Base-by-base conservation (phyloP, 2,329 filamentous ascomycete species). In the Zasmidium angulare region DNA sequence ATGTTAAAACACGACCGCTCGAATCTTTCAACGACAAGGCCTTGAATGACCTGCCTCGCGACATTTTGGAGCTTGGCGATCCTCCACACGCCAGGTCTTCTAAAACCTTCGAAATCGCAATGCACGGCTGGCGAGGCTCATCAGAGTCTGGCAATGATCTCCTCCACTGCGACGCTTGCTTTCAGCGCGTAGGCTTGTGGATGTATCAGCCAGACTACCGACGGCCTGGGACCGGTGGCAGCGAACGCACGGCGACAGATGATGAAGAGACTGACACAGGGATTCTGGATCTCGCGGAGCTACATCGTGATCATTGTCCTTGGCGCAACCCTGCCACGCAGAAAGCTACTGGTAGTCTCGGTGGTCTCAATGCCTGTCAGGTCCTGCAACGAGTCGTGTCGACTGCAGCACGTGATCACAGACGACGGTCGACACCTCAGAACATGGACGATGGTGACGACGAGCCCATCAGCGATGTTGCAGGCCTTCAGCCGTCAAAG, bases 131-230 rank as follows among this genome's bases (percentile, higher is more conserved):
- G 79, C 71, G 72, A n/a, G 79, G 77, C 76, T 81, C 71, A 76
- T 86, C 68, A 74, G 87, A 71, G 56, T 77, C 85, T 1, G 84
- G 89, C 21, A 86, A 88, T 46, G 89, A 91, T 61, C 84, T 93
- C 17, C 87, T 90, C 4, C 87, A 86, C 3, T 99, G 95, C 74
- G 84, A 88, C 59, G 90, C 91, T 20, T 99, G 95, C 72, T 89
- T 96, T 70, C 87, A 95, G 60, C 86, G 93, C 1, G 81, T 98
- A 0, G 95, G 95, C 0, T 81, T 99, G 1, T 99, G 95, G 95
- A 89, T 99, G 80, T 98, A 96, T 74, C 73, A 92, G 88, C 74
- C 84, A 85, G 68, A 83, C 43, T 74, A 74, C 60, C 63, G 59
- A 20, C 62, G 60, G n/a, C 7, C 55, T 26, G 50, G 20, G 4